Base-by-base conservation (phyloP, 148 eudicot genomes). In the Rhododendron ferrugineum region DNA sequence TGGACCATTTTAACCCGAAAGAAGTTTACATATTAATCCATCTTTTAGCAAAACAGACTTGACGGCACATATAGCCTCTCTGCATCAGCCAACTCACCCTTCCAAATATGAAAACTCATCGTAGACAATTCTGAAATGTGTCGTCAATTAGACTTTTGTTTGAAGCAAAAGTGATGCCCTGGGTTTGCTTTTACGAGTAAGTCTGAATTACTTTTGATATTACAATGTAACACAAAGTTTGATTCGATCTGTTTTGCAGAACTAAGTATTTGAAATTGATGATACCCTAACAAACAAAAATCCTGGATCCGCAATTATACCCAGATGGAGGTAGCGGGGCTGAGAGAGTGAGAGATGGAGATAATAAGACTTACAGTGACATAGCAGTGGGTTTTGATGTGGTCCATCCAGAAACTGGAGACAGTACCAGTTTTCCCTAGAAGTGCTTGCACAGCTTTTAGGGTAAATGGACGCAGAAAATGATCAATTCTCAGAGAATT, bases 391-490 rank as follows among this genome's bases (percentile, higher is more conserved):
- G 99, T 96, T 92, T 96, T 96, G 76, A 96, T 96, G 80, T 94
- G 94, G 89, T 96, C 99, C 99, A 96, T 96, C 99, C 99, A 96
- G 87, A 96, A 96, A 86, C 93, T 88, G 80, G 90, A 81, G 73
- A 95, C 91, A 44, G 88, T 89, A 70, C 99, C 99, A 34, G 97
- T 94, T 89, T 90, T 94, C 34, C 91, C 95, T 79, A 96, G 92
- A 88, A 96, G 95, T 83, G 94, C 99, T 93, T 96, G 99, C 81
- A 95, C 97, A 81, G 98, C 97, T 91, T 95, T 96, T 84, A 96
- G 87, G 16, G 99, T 96, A 79, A 96, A 96, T 76, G 99, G 99
- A 84, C 98, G 98, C 89, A 96, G 84, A 85, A 96, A 96, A 56
- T 88, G 87, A 84, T 96, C 98, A 88, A 96, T 95, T 90, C 94